Evolutionary conservation across 331 rosid genomes (phyloP).

Genomic region (Phaseolus coccineus): DNA sequence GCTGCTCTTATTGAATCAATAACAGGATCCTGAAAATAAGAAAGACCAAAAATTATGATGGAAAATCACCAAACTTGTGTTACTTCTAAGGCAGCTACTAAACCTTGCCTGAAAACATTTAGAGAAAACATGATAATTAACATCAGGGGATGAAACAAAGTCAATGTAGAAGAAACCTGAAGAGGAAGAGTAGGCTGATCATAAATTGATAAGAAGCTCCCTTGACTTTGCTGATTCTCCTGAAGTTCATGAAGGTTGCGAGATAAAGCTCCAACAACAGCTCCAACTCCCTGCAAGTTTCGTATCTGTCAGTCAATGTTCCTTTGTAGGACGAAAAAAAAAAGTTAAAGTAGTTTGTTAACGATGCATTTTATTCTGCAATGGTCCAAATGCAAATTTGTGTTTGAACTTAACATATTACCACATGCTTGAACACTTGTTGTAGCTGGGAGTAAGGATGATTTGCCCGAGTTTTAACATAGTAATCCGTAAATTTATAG

Average conservation of each 20-base stretch:
- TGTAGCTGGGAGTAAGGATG: slow-evolving; percentile 98
- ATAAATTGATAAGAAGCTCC: slow-evolving; percentile 87
- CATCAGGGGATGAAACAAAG: slow-evolving; percentile 30
- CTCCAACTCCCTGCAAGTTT: slow-evolving; percentile 75
- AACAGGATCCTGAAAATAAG: slow-evolving; percentile 78
- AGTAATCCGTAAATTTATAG: slow-evolving; percentile 81
- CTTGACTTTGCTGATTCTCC: slow-evolving; percentile 81
- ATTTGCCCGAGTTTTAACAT: slow-evolving; percentile 89
- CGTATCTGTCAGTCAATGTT: slow-evolving; percentile 37
- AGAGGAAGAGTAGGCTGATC: slow-evolving; percentile 79
- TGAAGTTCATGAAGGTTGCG: slow-evolving; percentile 96
- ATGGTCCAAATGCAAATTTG: slow-evolving; percentile 15
- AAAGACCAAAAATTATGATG: slow-evolving; percentile 13
- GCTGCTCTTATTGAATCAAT: slow-evolving; percentile 81
- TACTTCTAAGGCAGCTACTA: slow-evolving; percentile 5
- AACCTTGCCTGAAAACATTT: slow-evolving; percentile 8
- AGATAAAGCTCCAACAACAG: slow-evolving; percentile 93
- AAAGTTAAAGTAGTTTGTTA: slow-evolving; percentile 1
- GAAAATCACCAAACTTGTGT: slow-evolving; percentile 6
- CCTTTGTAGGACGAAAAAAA: slow-evolving; percentile 31
- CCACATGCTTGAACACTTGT: slow-evolving; percentile 97
- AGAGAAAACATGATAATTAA: slow-evolving; percentile 18
- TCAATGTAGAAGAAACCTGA: slow-evolving; percentile 60
- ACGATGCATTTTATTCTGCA: slow-evolving; percentile 17
- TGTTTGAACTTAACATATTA: slow-evolving; percentile 52